phyloP scores from a whole-genome alignment of 2,329 filamentous ascomycete genomes.

The Chrysosporium queenslandicum region DNA sequence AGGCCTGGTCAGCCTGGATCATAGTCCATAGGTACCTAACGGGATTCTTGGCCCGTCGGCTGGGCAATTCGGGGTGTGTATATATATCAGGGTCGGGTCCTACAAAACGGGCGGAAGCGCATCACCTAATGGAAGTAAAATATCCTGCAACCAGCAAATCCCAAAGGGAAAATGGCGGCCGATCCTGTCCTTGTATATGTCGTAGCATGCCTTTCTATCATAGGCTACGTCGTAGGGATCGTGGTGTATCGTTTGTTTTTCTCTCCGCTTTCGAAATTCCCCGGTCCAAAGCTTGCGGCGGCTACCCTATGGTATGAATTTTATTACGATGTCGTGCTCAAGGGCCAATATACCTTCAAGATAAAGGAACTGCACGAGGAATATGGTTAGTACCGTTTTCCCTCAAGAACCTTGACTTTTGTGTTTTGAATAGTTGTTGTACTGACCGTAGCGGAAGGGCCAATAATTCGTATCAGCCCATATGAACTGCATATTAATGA shows the following conservation, averaged over 20 bases:
- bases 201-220: neutral
- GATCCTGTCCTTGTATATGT: neutral
- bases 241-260: constrained; percentile 21
- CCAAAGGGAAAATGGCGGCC: neutral
- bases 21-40: too few relatives aligned
- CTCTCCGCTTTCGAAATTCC: constrained; percentile 22
- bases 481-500: constrained; percentile 21
- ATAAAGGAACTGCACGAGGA: constrained; percentile 26
- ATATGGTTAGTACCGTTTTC: constrained; percentile 21
- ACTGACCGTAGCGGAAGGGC: constrained; percentile 14
- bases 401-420: too few relatives aligned
- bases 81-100: too few relatives aligned
- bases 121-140: too few relatives aligned
- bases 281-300: constrained; percentile 23
- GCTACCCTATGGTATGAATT: constrained; percentile 23
- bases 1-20: too few relatives aligned
- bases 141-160: too few relatives aligned
- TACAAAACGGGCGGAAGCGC: too few relatives aligned
- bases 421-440: too few relatives aligned
- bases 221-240: constrained; percentile 3
- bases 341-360: constrained; percentile 24
- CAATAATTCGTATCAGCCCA: constrained; percentile 23
- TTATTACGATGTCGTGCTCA: constrained; percentile 23
- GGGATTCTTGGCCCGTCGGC: too few relatives aligned
- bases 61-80: too few relatives aligned